Evolutionary conservation across 257 asterid species (phyloP).

Genomic region (Leonotis leonurus): DNA sequence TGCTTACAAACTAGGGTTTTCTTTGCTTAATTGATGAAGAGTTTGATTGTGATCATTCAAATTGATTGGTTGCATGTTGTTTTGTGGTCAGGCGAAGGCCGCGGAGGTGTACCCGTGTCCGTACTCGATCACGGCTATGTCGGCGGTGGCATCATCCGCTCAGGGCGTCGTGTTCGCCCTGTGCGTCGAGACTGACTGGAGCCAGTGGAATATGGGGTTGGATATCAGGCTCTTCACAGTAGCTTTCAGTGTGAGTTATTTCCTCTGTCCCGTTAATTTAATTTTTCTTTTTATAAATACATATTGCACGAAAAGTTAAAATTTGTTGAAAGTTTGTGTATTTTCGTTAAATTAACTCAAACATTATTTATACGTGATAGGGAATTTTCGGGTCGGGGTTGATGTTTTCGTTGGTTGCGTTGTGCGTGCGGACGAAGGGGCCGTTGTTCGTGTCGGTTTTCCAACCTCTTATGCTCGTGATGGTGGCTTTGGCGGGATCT

Average conservation of each 20-base stretch:
- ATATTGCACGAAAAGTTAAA: no score
- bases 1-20: no score
- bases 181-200: conserved; percentile 39
- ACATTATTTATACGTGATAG: no score
- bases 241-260: conserved; percentile 25
- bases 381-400: conserved; percentile 36
- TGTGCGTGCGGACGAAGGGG: conserved; percentile 39
- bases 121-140: conserved; percentile 48
- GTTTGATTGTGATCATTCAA: no score
- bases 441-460: conserved; percentile 41
- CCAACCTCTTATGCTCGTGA: conserved; percentile 36
- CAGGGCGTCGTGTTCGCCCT: conserved; percentile 32
- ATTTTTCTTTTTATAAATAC: not conserved
- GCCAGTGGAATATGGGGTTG: conserved; percentile 44
- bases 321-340: no score
- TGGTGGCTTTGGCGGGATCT: conserved; percentile 36
- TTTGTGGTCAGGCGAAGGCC: conserved; percentile 49
- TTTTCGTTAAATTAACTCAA: no score
- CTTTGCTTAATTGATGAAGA: no score
- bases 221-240: conserved; percentile 37
- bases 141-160: conserved; percentile 30
- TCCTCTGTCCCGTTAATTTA: not conserved
- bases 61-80: no score
- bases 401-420: conserved; percentile 27
- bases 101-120: conserved; percentile 43